Evolutionary conservation across 805 yeast species (phyloP).

Genomic region (Pichia rugopelliculosa): DNA sequence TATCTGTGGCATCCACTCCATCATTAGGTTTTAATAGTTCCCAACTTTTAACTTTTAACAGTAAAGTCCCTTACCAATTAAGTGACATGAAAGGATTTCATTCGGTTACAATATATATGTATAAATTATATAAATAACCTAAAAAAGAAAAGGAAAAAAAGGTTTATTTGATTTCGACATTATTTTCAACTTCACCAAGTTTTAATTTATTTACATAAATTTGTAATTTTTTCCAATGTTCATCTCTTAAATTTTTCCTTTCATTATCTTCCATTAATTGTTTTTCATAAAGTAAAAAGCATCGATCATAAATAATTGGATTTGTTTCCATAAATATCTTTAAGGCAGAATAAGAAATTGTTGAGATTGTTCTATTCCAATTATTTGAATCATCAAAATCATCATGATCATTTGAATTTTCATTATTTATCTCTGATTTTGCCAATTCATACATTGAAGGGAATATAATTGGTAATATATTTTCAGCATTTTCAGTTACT

Average conservation of each 20-base stretch:
- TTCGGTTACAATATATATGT: too few species aligned
- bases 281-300: conserved; percentile 81
- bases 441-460: conserved; percentile 85
- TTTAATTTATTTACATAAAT: conserved; percentile 39
- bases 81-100: too few species aligned
- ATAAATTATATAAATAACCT: too few species aligned
- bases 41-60: too few species aligned
- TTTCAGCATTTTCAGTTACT: conserved; percentile 89
- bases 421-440: conserved; percentile 27
- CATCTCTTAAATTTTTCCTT: conserved; percentile 52
- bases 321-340: conserved; percentile 90
- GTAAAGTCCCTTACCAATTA: too few species aligned
- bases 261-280: conserved; percentile 66
- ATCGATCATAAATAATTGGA: conserved; percentile 84
- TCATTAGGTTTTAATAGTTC: too few species aligned
- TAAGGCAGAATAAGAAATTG: conserved; percentile 83
- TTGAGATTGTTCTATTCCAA: conserved; percentile 93
- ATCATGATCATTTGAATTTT: conserved; percentile 19
- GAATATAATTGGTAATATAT: conserved; percentile 84
- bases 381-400: conserved; percentile 44
- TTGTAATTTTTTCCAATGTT: conserved; percentile 67
- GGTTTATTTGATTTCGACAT: conserved; percentile 49
- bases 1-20: too few species aligned
- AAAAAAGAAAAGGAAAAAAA: neutral
- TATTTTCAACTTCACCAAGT: conserved; percentile 29